Conservation (phyloP, 1,284 basidiomycete genomes). For the Ustilago lituana region DNA sequence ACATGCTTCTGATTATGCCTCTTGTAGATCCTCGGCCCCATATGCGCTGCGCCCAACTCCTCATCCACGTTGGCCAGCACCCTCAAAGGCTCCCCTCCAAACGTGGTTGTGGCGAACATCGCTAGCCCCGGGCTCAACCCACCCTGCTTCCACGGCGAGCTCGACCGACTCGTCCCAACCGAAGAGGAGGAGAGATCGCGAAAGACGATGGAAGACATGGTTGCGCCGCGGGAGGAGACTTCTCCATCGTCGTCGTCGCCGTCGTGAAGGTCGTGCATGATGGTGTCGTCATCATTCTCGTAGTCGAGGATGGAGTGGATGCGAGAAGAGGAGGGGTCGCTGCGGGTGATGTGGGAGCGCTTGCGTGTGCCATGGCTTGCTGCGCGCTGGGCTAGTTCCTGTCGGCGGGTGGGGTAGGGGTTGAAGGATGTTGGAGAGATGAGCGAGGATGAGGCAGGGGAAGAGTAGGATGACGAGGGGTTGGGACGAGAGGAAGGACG, state of each 20-base stretch:
- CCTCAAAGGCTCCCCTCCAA: constrained; percentile 39
- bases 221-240: constrained; percentile 39
- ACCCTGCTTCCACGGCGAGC: constrained; percentile 29
- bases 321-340: constrained; percentile 24
- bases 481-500: constrained; percentile 11
- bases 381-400: constrained; percentile 42
- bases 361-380: constrained; percentile 27
- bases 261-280: constrained; percentile 6
- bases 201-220: constrained; percentile 49
- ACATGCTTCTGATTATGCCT: constrained; percentile 45
- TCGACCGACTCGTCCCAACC: constrained; percentile 17
- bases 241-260: constrained; percentile 27
- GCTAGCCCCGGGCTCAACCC: constrained; percentile 34
- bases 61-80: constrained; percentile 42
- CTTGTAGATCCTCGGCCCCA: constrained; percentile 46
- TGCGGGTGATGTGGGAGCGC: constrained; percentile 36
- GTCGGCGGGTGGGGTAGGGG: constrained; percentile 41
- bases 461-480: not conserved
- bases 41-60: constrained; percentile 43
- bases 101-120: constrained; percentile 30
- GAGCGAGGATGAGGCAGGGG: constrained; percentile 14
- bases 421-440: constrained; percentile 40
- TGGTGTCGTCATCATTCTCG: constrained; percentile 12
- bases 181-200: constrained; percentile 36
- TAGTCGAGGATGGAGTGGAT: constrained; percentile 29